phyloP scores from a whole-genome alignment of 805 yeast species.

The Zygotorulaspora sp. region DNA sequence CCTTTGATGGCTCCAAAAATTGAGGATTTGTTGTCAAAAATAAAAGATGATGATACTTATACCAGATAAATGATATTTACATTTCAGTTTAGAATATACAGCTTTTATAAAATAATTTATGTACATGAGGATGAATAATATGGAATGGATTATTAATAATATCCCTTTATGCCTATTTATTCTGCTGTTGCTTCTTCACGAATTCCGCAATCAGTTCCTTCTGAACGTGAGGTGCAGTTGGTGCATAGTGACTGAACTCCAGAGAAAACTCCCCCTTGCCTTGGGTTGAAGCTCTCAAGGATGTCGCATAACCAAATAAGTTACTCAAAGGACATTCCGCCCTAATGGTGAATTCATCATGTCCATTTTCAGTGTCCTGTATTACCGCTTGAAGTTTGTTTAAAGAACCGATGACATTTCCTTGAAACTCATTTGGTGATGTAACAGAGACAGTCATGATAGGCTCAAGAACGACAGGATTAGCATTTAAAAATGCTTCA shows the following conservation, averaged over 20 bases:
- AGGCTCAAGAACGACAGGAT: slow-evolving; percentile 91
- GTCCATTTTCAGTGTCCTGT: slow-evolving; percentile 87
- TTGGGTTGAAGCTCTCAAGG: slow-evolving; percentile 92
- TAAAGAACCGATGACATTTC: slow-evolving; percentile 81
- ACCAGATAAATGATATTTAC: slow-evolving; percentile 14
- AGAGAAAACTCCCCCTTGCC: slow-evolving; percentile 98
- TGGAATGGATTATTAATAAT: no score
- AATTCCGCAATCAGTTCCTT: slow-evolving; percentile 82
- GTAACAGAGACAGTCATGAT: slow-evolving; percentile 90
- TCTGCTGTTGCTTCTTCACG: slow-evolving; percentile 50
- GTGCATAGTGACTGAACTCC: slow-evolving; percentile 90
- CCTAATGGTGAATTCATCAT: slow-evolving; percentile 87
- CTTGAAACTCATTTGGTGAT: slow-evolving; percentile 96
- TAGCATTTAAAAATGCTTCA: slow-evolving; percentile 78
- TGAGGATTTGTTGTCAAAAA: slow-evolving; percentile 69
- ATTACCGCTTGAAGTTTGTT: slow-evolving; percentile 92
- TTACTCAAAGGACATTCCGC: slow-evolving; percentile 96
- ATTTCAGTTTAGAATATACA: slow-evolving; percentile 14
- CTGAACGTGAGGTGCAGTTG: slow-evolving; percentile 86
- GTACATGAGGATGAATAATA: slow-evolving; percentile 10
- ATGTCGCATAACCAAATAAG: slow-evolving; percentile 94
- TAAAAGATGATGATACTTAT: slow-evolving; percentile 46
- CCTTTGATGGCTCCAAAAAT: slow-evolving; percentile 91
- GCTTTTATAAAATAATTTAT: slow-evolving; percentile 7
- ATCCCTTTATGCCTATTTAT: slow-evolving; percentile 32